Percentiles rank a stretch among this genome's conserved stretches.
These are phyloP conservation scores for Pythium sp. DNA, from an alignment of 352 stramenopile genomes.

Conservation along the genomic window DNA sequence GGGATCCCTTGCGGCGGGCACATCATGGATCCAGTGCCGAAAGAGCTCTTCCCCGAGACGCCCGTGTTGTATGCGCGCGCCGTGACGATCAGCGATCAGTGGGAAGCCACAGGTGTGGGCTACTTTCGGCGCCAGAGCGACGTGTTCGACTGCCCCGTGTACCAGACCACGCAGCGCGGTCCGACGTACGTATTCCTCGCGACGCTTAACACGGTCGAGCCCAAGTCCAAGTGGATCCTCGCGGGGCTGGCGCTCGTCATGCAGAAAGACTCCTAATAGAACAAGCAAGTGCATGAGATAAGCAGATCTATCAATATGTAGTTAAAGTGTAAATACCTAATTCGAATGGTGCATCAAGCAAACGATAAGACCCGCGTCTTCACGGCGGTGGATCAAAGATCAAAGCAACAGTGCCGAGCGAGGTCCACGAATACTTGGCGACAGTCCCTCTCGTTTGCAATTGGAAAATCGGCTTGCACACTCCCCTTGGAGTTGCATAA, in stretches of 20 bases:
- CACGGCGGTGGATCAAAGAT: too few species aligned
- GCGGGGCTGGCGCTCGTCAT: slow-evolving; percentile 92
- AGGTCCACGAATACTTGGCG: too few species aligned
- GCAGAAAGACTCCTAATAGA: slow-evolving; percentile 85
- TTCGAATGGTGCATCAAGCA: too few species aligned
- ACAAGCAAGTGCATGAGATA: neutral
- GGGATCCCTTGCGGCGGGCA: slow-evolving; percentile 83
- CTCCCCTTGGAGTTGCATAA: neutral
- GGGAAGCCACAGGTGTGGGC: slow-evolving; percentile 93
- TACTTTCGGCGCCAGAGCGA: slow-evolving; percentile 88
- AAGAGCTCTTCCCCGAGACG: slow-evolving; percentile 88
- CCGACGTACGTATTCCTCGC: slow-evolving; percentile 97
- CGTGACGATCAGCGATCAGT: slow-evolving; percentile 86
- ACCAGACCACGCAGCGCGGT: slow-evolving; percentile 93
- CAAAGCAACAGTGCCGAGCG: too few species aligned
- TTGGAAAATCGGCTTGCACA: too few species aligned
- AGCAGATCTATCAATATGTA: neutral
- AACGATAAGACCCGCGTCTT: too few species aligned
- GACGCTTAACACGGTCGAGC: slow-evolving; percentile 86
- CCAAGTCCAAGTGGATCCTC: slow-evolving; percentile 91
- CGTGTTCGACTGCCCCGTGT: slow-evolving; percentile 95
- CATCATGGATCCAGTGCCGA: slow-evolving; percentile 89
- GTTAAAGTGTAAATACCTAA: too few species aligned
- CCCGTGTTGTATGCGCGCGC: slow-evolving; percentile 94
- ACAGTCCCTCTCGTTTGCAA: too few species aligned